phyloP scores from a whole-genome alignment of 2,329 filamentous ascomycete genomes.

The Tolypocladium tropicale region DNA sequence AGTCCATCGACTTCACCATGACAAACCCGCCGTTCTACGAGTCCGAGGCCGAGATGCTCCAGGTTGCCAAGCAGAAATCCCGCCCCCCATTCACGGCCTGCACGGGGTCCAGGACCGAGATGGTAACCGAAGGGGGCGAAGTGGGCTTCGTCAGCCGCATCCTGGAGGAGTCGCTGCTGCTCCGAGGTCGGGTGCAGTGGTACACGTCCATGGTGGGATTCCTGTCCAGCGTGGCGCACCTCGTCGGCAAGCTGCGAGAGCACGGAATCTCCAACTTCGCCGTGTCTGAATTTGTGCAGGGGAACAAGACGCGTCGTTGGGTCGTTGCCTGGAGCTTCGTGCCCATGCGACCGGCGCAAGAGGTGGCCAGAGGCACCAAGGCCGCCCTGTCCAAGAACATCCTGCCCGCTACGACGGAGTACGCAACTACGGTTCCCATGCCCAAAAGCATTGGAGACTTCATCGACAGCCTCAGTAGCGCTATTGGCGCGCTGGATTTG shows the following conservation, averaged over 20 bases:
- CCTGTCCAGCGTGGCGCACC: conserved; percentile 52
- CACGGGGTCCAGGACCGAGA: conserved; percentile 72
- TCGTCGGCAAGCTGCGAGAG: conserved; percentile 49
- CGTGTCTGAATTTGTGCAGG: conserved; percentile 69
- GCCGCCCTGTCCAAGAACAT: conserved; percentile 28
- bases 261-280: conserved; percentile 65
- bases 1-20: conserved; percentile 69
- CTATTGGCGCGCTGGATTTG: conserved; percentile 47
- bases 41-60: conserved; percentile 58
- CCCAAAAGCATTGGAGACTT: conserved; percentile 28
- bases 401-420: conserved; percentile 32
- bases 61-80: conserved; percentile 55
- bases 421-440: conserved; percentile 33
- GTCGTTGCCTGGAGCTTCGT: conserved; percentile 80
- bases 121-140: conserved; percentile 76
- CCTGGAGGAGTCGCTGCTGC: conserved; percentile 54
- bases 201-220: conserved; percentile 90
- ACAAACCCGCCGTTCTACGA: conserved; percentile 92
- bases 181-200: conserved; percentile 62
- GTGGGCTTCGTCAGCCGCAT: conserved; percentile 63
- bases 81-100: conserved; percentile 59
- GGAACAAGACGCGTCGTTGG: conserved; percentile 73
- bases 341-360: conserved; percentile 48
- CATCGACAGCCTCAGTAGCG: conserved; percentile 25
- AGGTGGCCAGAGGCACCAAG: conserved; percentile 33